Evolutionary conservation across 2,329 filamentous ascomycete species (phyloP).

Genomic region (Fusarium dimerum): DNA sequence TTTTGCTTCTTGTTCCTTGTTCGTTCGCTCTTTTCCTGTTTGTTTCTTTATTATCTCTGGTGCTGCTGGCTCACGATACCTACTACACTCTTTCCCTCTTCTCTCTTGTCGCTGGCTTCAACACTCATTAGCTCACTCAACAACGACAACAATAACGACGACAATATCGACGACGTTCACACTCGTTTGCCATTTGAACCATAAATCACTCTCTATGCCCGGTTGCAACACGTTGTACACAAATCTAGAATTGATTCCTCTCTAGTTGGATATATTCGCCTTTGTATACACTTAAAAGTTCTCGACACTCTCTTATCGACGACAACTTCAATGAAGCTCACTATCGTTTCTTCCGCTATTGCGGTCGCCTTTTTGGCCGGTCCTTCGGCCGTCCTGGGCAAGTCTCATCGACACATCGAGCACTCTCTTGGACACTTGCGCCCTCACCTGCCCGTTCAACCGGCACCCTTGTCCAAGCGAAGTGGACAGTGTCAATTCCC

Average conservation of each 20-base stretch:
- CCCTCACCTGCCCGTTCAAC: slow-evolving; percentile 27
- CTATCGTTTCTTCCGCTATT: slow-evolving; percentile 50
- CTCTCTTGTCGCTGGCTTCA: slow-evolving; percentile 13
- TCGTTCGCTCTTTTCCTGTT: slow-evolving; percentile 19
- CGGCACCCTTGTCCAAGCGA: slow-evolving; percentile 50
- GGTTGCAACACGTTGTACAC: slow-evolving; percentile 20
- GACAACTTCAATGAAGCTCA: slow-evolving; percentile 52
- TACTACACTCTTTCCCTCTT: slow-evolving; percentile 6
- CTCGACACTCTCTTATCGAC: slow-evolving; percentile 23
- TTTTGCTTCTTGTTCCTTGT: slow-evolving; percentile 17
- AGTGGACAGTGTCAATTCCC: slow-evolving; percentile 65
- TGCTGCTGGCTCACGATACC: slow-evolving; percentile 23
- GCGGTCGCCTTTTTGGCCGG: slow-evolving; percentile 49
- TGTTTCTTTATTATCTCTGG: slow-evolving; percentile 24
- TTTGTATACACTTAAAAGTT: slow-evolving; percentile 13
- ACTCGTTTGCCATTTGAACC: not conserved
- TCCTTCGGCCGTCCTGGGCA: slow-evolving; percentile 37
- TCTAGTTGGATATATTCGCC: slow-evolving; percentile 22
- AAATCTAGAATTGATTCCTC: slow-evolving; percentile 18
- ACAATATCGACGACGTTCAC: slow-evolving; percentile 14
- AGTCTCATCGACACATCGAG: slow-evolving; percentile 35
- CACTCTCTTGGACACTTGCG: slow-evolving; percentile 42
- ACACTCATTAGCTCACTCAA: slow-evolving; percentile 29
- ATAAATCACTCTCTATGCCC: not conserved
- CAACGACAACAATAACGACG: slow-evolving; percentile 13